Conservation (phyloP, 2,329 filamentous ascomycete genomes). For the Rosellinia necatrix region DNA sequence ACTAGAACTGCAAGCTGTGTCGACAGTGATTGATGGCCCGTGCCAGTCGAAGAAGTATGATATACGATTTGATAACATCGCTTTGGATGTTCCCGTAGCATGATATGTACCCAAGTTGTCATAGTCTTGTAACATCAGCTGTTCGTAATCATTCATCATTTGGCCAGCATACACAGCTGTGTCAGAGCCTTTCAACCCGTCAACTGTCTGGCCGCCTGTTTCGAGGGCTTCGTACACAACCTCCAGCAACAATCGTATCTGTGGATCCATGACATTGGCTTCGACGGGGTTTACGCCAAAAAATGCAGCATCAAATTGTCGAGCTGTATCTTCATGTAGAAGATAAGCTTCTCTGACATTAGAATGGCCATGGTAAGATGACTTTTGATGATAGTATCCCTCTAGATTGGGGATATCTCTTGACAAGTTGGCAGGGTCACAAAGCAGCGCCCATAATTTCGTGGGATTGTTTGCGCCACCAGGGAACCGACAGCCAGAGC, state of each 20-base stretch:
- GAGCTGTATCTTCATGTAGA: not conserved
- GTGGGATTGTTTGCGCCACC: constrained; percentile 16
- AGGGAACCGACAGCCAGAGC: constrained; percentile 26
- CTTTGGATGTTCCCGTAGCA: not conserved
- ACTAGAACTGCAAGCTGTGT: not conserved
- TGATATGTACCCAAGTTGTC: not conserved
- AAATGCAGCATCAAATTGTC: not conserved
- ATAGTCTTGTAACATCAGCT: not conserved
- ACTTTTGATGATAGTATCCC: not conserved
- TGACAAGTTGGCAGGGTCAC: constrained; percentile 13
- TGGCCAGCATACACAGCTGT: not conserved
- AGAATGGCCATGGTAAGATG: not conserved
- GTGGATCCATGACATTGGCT: not conserved
- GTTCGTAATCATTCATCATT: not conserved
- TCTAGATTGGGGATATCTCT: constrained; percentile 1
- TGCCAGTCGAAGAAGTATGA: constrained; percentile 5
- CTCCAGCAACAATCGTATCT: not conserved
- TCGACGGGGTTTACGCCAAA: not conserved
- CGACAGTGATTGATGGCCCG: not conserved
- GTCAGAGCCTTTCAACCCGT: not conserved
- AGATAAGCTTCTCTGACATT: not conserved
- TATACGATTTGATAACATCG: not conserved
- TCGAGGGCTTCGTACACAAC: not conserved
- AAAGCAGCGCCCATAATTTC: too few species aligned
- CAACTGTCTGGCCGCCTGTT: not conserved